phyloP scores from a whole-genome alignment of 2,329 filamentous ascomycete species.

The Fusarium denticulatum region DNA sequence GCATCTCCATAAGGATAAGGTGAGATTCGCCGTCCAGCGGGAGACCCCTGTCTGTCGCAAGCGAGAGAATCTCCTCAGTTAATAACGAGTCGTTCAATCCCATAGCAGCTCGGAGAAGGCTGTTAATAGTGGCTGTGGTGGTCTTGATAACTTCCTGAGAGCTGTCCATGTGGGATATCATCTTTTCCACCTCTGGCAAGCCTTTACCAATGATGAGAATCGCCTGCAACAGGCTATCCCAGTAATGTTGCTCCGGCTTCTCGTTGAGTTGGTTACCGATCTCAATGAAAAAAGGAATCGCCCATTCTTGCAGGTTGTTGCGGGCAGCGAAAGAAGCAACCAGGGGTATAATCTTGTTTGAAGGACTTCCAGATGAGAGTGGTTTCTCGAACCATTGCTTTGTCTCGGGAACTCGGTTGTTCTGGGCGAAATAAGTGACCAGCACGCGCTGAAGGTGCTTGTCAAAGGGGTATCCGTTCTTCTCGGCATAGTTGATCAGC shows the following conservation, averaged over 20 bases:
- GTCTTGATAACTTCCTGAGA: constrained; percentile 63
- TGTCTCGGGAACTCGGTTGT: constrained; percentile 67
- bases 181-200: constrained; percentile 60
- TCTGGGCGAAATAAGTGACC: constrained; percentile 69
- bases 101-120: constrained; percentile 77
- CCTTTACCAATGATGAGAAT: constrained; percentile 74
- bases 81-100: constrained; percentile 75
- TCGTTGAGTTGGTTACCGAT: constrained; percentile 57
- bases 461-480: constrained; percentile 57
- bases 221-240: constrained; percentile 80
- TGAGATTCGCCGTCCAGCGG: constrained; percentile 75
- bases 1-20: constrained; percentile 79
- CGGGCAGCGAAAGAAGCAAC: constrained; percentile 64
- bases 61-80: constrained; percentile 76
- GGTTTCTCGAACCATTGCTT: constrained; percentile 74
- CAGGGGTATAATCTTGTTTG: constrained; percentile 41
- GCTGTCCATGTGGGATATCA: constrained; percentile 77
- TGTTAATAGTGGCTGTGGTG: constrained; percentile 79
- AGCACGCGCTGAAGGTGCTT: constrained; percentile 63
- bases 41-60: constrained; percentile 74
- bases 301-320: constrained; percentile 70
- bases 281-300: constrained; percentile 65
- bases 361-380: constrained; percentile 47
- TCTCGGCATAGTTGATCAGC: constrained; percentile 63
- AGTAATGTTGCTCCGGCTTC: constrained; percentile 63